phyloP scores from a whole-genome alignment of 177 flowering plant species.

The Tripterygium wilfordii region DNA sequence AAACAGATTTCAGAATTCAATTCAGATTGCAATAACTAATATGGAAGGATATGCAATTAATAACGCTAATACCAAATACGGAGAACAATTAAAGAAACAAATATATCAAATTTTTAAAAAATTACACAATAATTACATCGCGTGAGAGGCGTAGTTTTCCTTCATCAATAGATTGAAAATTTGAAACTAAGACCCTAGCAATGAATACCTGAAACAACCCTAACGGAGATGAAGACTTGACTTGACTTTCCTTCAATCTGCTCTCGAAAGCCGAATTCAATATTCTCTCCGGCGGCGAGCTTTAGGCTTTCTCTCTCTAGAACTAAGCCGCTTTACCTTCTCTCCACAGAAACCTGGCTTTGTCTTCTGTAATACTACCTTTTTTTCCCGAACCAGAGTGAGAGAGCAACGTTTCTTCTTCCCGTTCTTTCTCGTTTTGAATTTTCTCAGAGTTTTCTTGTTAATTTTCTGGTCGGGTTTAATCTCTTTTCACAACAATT shows the following conservation, averaged over 20 bases:
- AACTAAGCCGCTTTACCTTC: constrained; percentile 8
- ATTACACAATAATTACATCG: not conserved
- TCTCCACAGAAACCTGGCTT: constrained; percentile 20
- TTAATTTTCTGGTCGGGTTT: constrained; percentile 3
- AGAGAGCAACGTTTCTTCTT: constrained; percentile 16
- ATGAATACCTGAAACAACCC: not conserved
- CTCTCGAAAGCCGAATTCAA: too few species aligned
- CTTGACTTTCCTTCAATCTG: too few species aligned
- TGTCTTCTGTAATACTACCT: constrained; percentile 12
- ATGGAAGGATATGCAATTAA: constrained; percentile 2
- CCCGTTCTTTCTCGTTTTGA: too few species aligned
- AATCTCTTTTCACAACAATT: too few species aligned
- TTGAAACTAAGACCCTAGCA: constrained; percentile 19
- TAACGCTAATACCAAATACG: constrained; percentile 4
- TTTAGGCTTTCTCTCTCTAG: constrained; percentile 9
- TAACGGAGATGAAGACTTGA: not conserved
- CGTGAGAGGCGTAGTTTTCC: constrained; percentile 8
- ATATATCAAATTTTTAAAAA: not conserved
- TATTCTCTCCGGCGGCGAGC: too few species aligned
- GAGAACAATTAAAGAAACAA: not conserved
- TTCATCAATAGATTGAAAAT: not conserved
- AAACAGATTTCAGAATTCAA: not conserved
- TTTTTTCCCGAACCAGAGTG: too few species aligned
- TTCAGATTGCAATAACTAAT: constrained; percentile 7
- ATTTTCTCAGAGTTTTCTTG: too few species aligned